Percentiles rank a stretch among this genome's conserved stretches.
These are phyloP conservation scores for Cryptosporidium ryanae DNA, from an alignment of 169 alveolate genomes.

Conservation along the genomic window DNA sequence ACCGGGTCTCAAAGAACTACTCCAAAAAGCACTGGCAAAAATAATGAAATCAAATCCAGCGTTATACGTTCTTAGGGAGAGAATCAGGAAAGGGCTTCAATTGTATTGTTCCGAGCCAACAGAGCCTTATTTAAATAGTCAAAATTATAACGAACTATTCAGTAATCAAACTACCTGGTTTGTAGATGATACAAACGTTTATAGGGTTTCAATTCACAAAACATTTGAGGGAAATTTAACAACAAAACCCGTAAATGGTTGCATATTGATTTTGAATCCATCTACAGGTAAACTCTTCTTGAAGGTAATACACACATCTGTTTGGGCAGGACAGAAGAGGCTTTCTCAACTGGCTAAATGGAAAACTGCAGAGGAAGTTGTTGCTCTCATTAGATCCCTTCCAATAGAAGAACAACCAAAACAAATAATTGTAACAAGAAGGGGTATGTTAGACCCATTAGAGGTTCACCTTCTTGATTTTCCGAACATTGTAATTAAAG, in stretches of 20 bases:
- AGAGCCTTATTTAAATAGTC: constrained; percentile 98
- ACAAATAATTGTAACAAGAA: constrained; percentile 99
- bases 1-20: constrained; percentile 95
- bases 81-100: constrained; percentile 99
- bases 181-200: constrained; percentile 99
- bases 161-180: constrained; percentile 99
- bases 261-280: constrained; percentile 99
- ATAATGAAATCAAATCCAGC: constrained; percentile 99
- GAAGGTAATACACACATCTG: constrained; percentile 99
- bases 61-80: constrained; percentile 97
- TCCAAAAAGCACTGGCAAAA: constrained; percentile 97
- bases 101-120: constrained; percentile 99
- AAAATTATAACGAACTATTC: constrained; percentile 98
- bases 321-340: constrained; percentile 99
- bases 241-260: constrained; percentile 99
- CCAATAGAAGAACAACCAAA: constrained; percentile 99
- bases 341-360: constrained; percentile 99
- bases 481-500: constrained; percentile 99
- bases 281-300: constrained; percentile 98
- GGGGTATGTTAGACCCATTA: constrained; percentile 99
- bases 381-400: constrained; percentile 99
- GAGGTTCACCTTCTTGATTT: constrained; percentile 99
- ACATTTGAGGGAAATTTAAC: constrained; percentile 99
- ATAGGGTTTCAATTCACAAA: constrained; percentile 99
- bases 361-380: constrained; percentile 99